Conservation (phyloP, 805 yeast genomes). For the Nakazawaea molendinolei region DNA sequence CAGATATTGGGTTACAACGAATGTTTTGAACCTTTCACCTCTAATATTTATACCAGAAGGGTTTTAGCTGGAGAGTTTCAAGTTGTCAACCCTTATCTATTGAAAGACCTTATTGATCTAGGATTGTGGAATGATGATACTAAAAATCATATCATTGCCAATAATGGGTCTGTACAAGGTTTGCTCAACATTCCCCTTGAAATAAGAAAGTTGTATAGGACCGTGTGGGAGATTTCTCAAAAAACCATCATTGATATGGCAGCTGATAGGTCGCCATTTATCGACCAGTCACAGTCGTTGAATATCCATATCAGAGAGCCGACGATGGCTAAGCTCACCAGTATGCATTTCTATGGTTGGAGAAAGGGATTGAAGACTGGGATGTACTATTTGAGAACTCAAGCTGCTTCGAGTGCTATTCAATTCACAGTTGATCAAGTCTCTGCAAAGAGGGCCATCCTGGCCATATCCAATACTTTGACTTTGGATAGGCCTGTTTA, state of each 20-base stretch:
- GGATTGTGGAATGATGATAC: constrained; percentile 52
- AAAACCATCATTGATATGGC: constrained; percentile 56
- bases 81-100: constrained; percentile 52
- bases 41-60: constrained; percentile 57
- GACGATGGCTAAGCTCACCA: constrained; percentile 94
- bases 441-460: constrained; percentile 24
- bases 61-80: constrained; percentile 61
- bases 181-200: constrained; percentile 49
- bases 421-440: constrained; percentile 78
- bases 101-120: constrained; percentile 50
- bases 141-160: constrained; percentile 49
- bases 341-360: constrained; percentile 99
- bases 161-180: constrained; percentile 52
- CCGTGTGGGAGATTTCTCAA: constrained; percentile 59
- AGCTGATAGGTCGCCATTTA: constrained; percentile 72
- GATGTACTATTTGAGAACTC: constrained; percentile 97
- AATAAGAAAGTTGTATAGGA: constrained; percentile 47
- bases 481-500: constrained; percentile 18
- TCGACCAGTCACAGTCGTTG: constrained; percentile 90
- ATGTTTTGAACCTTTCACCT: constrained; percentile 58
- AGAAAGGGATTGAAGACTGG: constrained; percentile 98
- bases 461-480: constrained; percentile 21
- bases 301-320: constrained; percentile 89
- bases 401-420: constrained; percentile 96
- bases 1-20: constrained; percentile 57